Evolutionary conservation across 2,329 filamentous ascomycete species (phyloP), one percentile per base, ranked within the genome.

Genomic region (Pleoardoris graminearum): DNA sequence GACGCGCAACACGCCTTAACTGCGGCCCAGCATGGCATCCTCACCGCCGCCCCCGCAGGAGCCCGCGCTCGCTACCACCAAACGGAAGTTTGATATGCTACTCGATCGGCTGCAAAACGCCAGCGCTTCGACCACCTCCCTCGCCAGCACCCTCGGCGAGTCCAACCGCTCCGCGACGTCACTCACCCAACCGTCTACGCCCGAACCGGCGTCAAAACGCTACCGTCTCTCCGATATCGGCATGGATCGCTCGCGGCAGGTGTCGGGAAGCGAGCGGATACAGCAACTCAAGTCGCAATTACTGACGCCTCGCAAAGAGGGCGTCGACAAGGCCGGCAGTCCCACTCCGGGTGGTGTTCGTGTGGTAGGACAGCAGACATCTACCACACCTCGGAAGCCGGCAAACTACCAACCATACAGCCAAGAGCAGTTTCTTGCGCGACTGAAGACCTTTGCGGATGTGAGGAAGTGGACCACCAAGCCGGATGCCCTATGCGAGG

Each of bases 381-480:
- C 61, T 2, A 48, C 60, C 0, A 65, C 66, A 4, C 67, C 69
- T 7, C 68, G 70, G 7, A 74, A 72, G 42, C 60, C 70, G 17
- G 85, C 89, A 1, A 90, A 88, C 64, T 97, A 94, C 76, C 89
- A 89, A 48, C 93, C 94, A 0, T 89, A 87, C 76, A 92, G 94
- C 70, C 88, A 94, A 48, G 85, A 86, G 33, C 85, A 90, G 61
- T 91, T 97, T 56, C 80, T 97, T 10, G 85, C 83, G 62, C 80
- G 94, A 21, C 79, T 99, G 23, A 88, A 88, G 54, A 95, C 91
- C 0, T 99, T 96, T 69, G 89, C 93, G 67, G 91, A 93, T 61
- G 86, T 97, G 42, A 94, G 91, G 48, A 84, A 89, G 69, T 99
- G 93, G 93, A 88, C 89, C n/a, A 89, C 90, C 0, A 97, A 97